phyloP scores from a whole-genome alignment of 768 basidiomycete species.

The Clavaria fumosa region DNA sequence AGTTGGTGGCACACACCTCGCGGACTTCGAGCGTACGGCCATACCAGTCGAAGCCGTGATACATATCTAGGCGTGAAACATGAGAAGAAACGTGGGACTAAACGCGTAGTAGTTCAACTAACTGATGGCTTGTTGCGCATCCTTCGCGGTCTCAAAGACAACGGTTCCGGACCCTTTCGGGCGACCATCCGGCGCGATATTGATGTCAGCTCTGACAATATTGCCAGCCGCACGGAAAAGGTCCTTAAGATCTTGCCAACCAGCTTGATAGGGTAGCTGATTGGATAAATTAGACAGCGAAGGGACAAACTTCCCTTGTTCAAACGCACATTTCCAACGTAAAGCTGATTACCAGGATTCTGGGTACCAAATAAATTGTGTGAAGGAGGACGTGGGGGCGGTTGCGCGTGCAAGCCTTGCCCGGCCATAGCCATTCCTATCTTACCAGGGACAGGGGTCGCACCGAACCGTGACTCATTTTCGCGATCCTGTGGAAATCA shows the following conservation, averaged over 20 bases:
- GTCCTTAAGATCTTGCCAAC: constrained; percentile 98
- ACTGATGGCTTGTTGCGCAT: constrained; percentile 89
- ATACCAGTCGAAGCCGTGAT: constrained; percentile 96
- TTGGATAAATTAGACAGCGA: background rate
- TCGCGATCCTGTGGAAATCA: constrained; percentile 74
- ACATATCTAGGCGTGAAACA: constrained; percentile 70
- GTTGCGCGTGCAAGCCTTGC: constrained; percentile 64
- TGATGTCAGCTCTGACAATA: constrained; percentile 91
- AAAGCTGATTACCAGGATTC: constrained; percentile 84
- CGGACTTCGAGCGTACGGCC: constrained; percentile 91
- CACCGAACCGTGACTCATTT: constrained; percentile 88
- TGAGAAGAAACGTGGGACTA: constrained; percentile 6
- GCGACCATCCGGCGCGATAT: constrained; percentile 80
- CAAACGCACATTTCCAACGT: constrained; percentile 71
- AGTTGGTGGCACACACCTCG: constrained; percentile 38
- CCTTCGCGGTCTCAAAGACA: constrained; percentile 81
- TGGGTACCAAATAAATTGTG: constrained; percentile 56
- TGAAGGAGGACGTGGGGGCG: constrained; percentile 70
- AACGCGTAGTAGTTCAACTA: constrained; percentile 18
- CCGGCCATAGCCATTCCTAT: constrained; percentile 94
- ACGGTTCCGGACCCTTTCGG: constrained; percentile 98
- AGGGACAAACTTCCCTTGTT: background rate
- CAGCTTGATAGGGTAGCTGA: constrained; percentile 90
- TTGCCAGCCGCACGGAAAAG: constrained; percentile 91
- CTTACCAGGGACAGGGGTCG: constrained; percentile 89